Evolutionary conservation across 805 yeast species (phyloP).

Genomic region (Kuraishia hungarica): DNA sequence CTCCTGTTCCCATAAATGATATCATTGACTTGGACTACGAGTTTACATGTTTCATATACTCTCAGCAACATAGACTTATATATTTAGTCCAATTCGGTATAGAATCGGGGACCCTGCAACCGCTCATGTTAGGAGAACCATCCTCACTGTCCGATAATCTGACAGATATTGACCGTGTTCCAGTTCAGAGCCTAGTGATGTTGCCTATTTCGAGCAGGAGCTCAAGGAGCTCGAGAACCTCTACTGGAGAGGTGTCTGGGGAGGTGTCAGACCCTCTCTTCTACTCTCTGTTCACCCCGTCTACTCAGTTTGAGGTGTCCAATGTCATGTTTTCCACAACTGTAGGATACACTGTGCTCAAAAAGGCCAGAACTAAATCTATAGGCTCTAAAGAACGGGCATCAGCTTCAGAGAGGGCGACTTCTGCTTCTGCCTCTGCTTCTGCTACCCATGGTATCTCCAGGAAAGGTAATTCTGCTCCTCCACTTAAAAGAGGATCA

Average conservation of each 20-base stretch:
- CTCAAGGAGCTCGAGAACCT: too few species aligned
- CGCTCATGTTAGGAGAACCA: slow-evolving; percentile 10
- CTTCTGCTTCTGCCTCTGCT: too few species aligned
- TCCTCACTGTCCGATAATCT: not conserved
- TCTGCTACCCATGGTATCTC: too few species aligned
- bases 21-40: slow-evolving; percentile 1
- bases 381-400: not conserved
- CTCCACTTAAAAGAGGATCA: not conserved
- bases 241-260: not conserved
- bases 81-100: slow-evolving; percentile 22
- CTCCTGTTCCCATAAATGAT: slow-evolving; percentile 1
- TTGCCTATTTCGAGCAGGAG: not conserved
- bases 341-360: not conserved
- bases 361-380: not conserved
- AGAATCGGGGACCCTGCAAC: slow-evolving; percentile 12
- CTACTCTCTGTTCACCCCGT: not conserved
- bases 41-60: slow-evolving; percentile 20
- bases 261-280: not conserved
- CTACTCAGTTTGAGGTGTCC: not conserved
- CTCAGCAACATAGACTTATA: slow-evolving; percentile 18
- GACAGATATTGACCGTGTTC: not conserved
- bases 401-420: too few species aligned
- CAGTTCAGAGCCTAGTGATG: not conserved
- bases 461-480: not conserved
- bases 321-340: not conserved